Percentiles rank a stretch among this genome's conserved stretches.
Conservation (phyloP, 495 filamentous ascomycete genomes). For the Penicillium pulvis region DNA sequence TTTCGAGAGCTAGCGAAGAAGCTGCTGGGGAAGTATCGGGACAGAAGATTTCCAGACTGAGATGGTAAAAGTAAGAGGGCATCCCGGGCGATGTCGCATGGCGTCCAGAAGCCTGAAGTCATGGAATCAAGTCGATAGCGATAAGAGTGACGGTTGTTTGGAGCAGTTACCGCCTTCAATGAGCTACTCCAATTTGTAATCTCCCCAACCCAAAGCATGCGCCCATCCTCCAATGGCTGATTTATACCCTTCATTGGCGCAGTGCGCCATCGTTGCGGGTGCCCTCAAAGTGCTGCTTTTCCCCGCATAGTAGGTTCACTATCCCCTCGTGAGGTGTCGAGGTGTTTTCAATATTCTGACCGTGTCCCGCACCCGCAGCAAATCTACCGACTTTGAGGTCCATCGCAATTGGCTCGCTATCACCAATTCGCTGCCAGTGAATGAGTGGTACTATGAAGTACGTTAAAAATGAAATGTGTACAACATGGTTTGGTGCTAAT, state of each 20-base stretch:
- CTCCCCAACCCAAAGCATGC: conserved; percentile 17
- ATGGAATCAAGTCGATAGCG: neutral
- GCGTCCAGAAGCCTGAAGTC: conserved; percentile 8
- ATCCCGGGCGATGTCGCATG: conserved; percentile 50
- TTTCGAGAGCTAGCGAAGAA: conserved; percentile 32
- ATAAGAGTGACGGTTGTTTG: neutral
- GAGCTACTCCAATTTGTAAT: neutral
- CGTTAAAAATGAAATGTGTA: conserved; percentile 5
- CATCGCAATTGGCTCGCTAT: conserved; percentile 98
- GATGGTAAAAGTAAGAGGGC: conserved; percentile 91
- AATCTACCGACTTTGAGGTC: conserved; percentile 99
- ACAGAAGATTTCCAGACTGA: conserved; percentile 81
- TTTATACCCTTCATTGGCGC: conserved; percentile 78
- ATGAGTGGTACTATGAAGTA: conserved; percentile 95
- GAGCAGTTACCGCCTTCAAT: neutral
- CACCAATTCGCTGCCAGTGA: conserved; percentile 81
- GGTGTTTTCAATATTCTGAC: neutral
- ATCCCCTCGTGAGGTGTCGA: neutral
- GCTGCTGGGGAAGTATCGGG: conserved; percentile 28
- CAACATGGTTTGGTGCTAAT: conserved; percentile 7
- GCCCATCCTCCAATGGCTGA: conserved; percentile 66
- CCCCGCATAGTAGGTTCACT: neutral
- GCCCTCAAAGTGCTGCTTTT: conserved; percentile 39
- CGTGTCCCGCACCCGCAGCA: conserved; percentile 53
- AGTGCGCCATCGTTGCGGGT: conserved; percentile 83